Percentiles rank a stretch among this genome's conserved stretches.
Evolutionary conservation across 495 filamentous ascomycete species (phyloP).

Genomic region (Friedmanniomyces endolithicus): DNA sequence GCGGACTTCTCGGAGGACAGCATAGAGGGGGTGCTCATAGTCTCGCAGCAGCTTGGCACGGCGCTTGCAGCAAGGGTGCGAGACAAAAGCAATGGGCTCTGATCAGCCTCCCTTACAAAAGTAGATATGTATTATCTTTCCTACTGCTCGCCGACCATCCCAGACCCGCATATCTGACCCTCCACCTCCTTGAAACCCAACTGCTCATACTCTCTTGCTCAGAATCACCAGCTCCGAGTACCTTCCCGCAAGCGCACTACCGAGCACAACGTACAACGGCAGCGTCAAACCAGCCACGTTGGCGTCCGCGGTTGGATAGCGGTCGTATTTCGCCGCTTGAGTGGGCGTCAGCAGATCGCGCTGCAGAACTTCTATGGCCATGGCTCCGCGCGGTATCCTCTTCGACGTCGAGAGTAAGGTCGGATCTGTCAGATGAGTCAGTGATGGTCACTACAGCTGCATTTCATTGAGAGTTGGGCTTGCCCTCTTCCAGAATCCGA

Average conservation of each 20-base stretch:
- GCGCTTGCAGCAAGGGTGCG: too few relatives aligned
- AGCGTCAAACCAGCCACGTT: constrained; percentile 11
- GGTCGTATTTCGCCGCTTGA: background rate
- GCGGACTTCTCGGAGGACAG: background rate
- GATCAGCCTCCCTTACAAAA: background rate
- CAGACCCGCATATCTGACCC: too few relatives aligned
- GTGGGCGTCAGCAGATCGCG: constrained; percentile 7
- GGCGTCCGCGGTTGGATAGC: constrained; percentile 4
- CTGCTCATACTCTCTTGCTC: constrained; percentile 5
- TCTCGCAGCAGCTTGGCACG: too few relatives aligned
- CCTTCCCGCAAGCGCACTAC: background rate
- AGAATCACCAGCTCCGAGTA: constrained; percentile 8
- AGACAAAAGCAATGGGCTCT: background rate
- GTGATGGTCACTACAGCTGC: background rate
- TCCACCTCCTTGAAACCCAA: background rate
- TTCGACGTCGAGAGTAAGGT: background rate
- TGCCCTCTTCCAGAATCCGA: constrained; percentile 1
- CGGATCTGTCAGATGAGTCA: background rate
- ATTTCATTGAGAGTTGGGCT: background rate
- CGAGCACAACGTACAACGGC: constrained; percentile 1
- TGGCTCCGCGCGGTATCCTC: constrained; percentile 1
- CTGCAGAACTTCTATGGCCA: constrained; percentile 5
- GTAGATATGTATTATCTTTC: too few relatives aligned
- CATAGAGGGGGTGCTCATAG: background rate
- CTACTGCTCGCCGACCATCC: too few relatives aligned